Evolutionary conservation across 495 filamentous ascomycete species (phyloP), one percentile per base, ranked within the genome.

Genomic region (Penicillium angulare): DNA sequence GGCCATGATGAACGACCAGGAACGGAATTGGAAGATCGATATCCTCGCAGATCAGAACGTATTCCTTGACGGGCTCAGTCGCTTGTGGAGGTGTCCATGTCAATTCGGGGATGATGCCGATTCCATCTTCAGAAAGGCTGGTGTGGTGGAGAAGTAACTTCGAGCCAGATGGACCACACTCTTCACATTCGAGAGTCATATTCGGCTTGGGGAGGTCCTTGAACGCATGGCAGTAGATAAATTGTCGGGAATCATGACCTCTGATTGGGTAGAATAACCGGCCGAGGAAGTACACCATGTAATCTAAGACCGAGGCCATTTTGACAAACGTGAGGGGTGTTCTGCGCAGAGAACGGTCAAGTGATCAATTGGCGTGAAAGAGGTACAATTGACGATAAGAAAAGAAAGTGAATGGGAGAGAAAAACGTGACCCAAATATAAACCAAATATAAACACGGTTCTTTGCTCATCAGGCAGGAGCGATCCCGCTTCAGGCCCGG

Each of bases 31-130:
- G 76, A 13, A 66, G 56, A 45, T 81, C 78, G n/a, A 73, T 66
- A 36, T 80, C 78, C 51, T 83, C 74, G n/a, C 66, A 68, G 12
- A 79, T 53, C 1, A 83, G 43, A 9, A 81, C 56, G 48, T 77
- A 81, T 47, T 81, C 66, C 50, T 69, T 68, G 3, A 77, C 72
- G 10, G 36, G 34, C 17, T 51, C 47, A 13, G 20, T 45, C 10
- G 21, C 51, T 26, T 50, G 29, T 0, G 64, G 68, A 10, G 53
- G 36, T 2, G 50, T 61, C 77, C 74, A 80, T n/a, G 49, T 57
- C 16, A 79, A 45, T 7, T 65, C 55, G 2, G 76, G 76, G 8
- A 78, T 58, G 26, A 52, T 60, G n/a, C 71, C 73, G 2, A 17
- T 38, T 0, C 69, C 68, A 50, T 74, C 71, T 10, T 61, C 52